These are phyloP conservation scores for Cryomyces antarcticus DNA, from an alignment of 495 filamentous ascomycete species.

Conservation along the genomic window DNA sequence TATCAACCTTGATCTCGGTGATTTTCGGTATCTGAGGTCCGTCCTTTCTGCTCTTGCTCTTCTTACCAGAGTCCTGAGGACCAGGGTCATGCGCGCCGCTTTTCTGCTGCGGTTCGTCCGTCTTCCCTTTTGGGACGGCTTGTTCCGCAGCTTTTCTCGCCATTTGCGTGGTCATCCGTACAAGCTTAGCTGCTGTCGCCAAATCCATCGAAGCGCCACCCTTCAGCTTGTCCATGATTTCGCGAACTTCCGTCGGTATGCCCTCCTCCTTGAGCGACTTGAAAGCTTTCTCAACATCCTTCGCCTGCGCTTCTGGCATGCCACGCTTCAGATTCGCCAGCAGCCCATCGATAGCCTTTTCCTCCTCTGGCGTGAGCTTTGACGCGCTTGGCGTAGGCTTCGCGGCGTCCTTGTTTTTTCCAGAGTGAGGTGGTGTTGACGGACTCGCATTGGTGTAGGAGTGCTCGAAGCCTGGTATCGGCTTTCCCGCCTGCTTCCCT, in stretches of 20 bases:
- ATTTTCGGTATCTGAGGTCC: conserved; percentile 13
- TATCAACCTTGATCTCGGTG: conserved; percentile 34
- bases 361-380: conserved; percentile 20
- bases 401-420: conserved; percentile 16
- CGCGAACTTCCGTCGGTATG: conserved; percentile 28
- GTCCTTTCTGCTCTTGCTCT: conserved; percentile 15
- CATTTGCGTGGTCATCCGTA: conserved; percentile 25
- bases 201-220: conserved; percentile 24
- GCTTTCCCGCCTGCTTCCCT: conserved; percentile 15
- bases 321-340: conserved; percentile 25
- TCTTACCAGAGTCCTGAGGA: conserved; percentile 8
- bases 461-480: conserved; percentile 25
- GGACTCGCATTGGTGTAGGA: conserved; percentile 21
- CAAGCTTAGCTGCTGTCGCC: conserved; percentile 27
- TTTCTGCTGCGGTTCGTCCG: conserved; percentile 18
- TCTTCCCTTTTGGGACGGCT: conserved; percentile 2
- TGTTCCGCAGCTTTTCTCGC: conserved; percentile 17
- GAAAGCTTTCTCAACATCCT: conserved; percentile 22
- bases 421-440: conserved; percentile 17
- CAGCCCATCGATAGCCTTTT: conserved; percentile 22
- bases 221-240: conserved; percentile 24
- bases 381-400: neutral
- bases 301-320: conserved; percentile 23
- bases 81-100: conserved; percentile 17
- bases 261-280: conserved; percentile 29